A percentile compares a stretch with the other conserved stretches of the same genome.
Evolutionary conservation across 192 early-diverging fungal species (phyloP).

Genomic region (Gonapodya sp.): DNA sequence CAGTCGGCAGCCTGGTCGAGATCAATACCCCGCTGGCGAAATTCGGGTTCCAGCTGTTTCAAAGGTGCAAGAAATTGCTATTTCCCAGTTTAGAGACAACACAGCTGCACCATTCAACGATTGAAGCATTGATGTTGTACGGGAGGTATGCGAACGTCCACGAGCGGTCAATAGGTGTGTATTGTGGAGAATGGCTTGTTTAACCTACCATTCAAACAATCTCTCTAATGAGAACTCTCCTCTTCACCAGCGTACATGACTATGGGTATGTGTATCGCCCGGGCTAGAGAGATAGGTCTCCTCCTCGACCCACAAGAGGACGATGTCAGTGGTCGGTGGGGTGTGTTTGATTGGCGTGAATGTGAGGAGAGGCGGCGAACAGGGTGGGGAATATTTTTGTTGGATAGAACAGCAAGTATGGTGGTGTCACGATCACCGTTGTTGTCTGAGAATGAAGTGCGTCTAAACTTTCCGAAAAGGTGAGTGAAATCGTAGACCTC

Average conservation of each 20-base stretch:
- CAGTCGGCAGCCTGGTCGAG: not conserved
- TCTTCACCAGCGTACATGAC: not conserved
- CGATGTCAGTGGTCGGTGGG: not conserved
- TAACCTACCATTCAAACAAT: not conserved
- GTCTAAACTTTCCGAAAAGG: not conserved
- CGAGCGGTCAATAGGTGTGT: not conserved
- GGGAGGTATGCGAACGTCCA: not conserved
- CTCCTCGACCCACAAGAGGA: not conserved
- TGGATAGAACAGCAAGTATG: not conserved
- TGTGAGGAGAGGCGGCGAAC: not conserved
- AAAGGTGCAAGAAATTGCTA: not conserved
- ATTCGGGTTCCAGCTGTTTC: not conserved
- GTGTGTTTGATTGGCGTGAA: not conserved
- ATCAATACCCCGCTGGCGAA: not conserved
- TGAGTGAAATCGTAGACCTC: not conserved
- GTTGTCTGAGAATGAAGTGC: not conserved
- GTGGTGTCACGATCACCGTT: not conserved
- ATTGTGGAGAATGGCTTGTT: not conserved
- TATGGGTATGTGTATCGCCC: not conserved
- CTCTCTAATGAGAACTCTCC: not conserved
- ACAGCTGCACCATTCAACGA: not conserved
- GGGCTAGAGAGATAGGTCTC: not conserved
- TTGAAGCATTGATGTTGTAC: not conserved
- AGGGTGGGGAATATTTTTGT: not conserved
- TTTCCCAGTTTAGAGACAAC: not conserved